Percentiles rank a stretch among this genome's conserved stretches.
Evolutionary conservation across 2,329 filamentous ascomycete genomes (phyloP).

Genomic region (Aureobasidium namibiae): DNA sequence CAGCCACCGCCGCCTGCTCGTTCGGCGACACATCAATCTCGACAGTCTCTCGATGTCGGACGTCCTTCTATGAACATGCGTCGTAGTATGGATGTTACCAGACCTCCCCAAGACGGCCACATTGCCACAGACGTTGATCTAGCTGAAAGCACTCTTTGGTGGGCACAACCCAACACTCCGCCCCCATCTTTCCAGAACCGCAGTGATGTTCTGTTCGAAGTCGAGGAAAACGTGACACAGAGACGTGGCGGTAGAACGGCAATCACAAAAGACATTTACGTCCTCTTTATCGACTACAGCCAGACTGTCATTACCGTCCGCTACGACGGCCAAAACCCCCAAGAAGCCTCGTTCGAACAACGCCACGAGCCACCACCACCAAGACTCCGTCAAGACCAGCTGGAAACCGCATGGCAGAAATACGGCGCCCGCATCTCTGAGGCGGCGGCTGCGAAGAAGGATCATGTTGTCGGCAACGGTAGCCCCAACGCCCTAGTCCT

Average conservation of each 20-base stretch:
- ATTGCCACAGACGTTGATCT: slow-evolving; percentile 86
- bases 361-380: slow-evolving; percentile 77
- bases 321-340: slow-evolving; percentile 67
- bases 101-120: slow-evolving; percentile 66
- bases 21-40: slow-evolving; percentile 2
- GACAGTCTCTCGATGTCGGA: slow-evolving; percentile 48
- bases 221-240: slow-evolving; percentile 65
- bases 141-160: slow-evolving; percentile 69
- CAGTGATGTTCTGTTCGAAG: slow-evolving; percentile 74
- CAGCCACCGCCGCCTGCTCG: slow-evolving; percentile 30
- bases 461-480: slow-evolving; percentile 75
- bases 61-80: slow-evolving; percentile 44
- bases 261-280: slow-evolving; percentile 70
- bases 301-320: slow-evolving; percentile 79
- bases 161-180: slow-evolving; percentile 69
- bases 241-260: slow-evolving; percentile 62
- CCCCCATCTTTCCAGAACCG: slow-evolving; percentile 77
- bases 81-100: slow-evolving; percentile 64
- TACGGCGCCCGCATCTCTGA: slow-evolving; percentile 74
- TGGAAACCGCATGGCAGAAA: slow-evolving; percentile 74
- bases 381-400: slow-evolving; percentile 79
- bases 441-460: slow-evolving; percentile 63
- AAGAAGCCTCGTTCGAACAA: slow-evolving; percentile 71
- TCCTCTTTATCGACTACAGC: slow-evolving; percentile 94
- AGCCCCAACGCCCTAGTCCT: slow-evolving; percentile 68